Evolutionary conservation across 106 monocot genomes (phyloP).

Genomic region (Narthecium ossifragum): DNA sequence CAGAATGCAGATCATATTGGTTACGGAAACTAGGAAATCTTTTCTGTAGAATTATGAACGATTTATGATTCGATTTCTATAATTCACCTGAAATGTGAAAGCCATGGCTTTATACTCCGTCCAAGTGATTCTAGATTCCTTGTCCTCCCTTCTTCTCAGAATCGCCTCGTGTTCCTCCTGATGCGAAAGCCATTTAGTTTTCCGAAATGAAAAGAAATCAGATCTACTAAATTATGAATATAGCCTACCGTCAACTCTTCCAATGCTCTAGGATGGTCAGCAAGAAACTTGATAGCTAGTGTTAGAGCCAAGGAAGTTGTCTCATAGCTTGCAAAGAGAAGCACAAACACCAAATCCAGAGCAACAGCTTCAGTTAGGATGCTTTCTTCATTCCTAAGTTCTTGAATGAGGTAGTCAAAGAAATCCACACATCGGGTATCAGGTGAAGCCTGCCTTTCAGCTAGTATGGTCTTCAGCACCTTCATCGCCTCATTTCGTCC

Average conservation of each 20-base stretch:
- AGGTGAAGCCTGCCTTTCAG: not conserved
- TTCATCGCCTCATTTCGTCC: not conserved
- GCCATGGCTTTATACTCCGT: conserved; percentile 1
- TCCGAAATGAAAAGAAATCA: not conserved
- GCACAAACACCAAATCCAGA: conserved; percentile 3
- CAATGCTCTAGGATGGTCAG: not conserved
- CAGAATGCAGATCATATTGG: too few relatives aligned
- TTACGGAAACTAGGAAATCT: too few relatives aligned
- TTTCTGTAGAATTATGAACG: too few relatives aligned
- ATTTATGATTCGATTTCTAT: too few relatives aligned
- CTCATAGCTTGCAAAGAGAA: conserved; percentile 2
- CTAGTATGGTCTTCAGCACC: not conserved
- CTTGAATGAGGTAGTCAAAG: not conserved
- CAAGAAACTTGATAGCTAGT: not conserved
- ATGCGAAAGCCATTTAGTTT: too few relatives aligned
- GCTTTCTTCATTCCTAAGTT: not conserved
- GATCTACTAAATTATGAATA: not conserved
- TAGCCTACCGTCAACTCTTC: not conserved
- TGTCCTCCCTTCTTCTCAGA: not conserved
- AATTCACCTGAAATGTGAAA: conserved; percentile 1
- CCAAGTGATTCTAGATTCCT: conserved; percentile 4
- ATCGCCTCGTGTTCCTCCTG: conserved; percentile 3
- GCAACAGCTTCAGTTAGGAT: not conserved
- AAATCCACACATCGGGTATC: not conserved
- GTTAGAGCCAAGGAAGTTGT: conserved; percentile 2